Base-by-base conservation (phyloP, 768 basidiomycete species). In the Phaeotremella fagi region DNA sequence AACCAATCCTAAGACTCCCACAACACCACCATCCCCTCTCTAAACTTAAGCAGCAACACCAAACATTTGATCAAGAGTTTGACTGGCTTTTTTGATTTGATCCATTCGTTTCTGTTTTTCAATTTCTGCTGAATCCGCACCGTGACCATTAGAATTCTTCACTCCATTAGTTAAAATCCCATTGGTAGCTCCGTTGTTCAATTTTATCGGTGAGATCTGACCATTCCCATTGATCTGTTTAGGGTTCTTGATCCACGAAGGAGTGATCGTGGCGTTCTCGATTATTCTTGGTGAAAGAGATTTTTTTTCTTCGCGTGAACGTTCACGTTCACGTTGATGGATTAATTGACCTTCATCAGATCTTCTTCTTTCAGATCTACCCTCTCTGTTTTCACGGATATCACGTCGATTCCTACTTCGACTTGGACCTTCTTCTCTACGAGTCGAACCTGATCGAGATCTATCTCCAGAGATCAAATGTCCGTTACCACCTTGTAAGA, bases 381-480 rank as follows among this genome's bases (percentile, higher is more conserved):
- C 31, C 31, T 33, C 31, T 33, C 16, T 33, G n/a, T n/a, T n/a
- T n/a, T n/a, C n/a, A n/a, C n/a, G 41, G 7, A 42, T 36, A 27
- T 51, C 52, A 16, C 52, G 25, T 35, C 60, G 37, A 26, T 57
- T 52, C 22, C 68, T 52, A 4, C 62, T 62, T 33, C 68, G 48
- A 24, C 62, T 64, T 4, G 65, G 65, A 3, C 63, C 56, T 4
- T 48, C 51, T 41, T 70, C 65, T 22, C 68, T 26, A 18, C 31
- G 26, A 15, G 6, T 48, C 14, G 46, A 48, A 29, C 31, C 26
- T 16, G 46, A 48, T 22, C 46, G 5, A 7, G 46, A 48, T 4
- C 46, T 26, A 15, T 25, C 46, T 4, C 27, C 18, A 4, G 22
- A 4, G 22, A 45, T 9, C 11, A 22, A 7, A 7, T 41, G 38